These are phyloP conservation scores for Daldinia loculata DNA, from an alignment of 495 filamentous ascomycete species.

Conservation along the genomic window DNA sequence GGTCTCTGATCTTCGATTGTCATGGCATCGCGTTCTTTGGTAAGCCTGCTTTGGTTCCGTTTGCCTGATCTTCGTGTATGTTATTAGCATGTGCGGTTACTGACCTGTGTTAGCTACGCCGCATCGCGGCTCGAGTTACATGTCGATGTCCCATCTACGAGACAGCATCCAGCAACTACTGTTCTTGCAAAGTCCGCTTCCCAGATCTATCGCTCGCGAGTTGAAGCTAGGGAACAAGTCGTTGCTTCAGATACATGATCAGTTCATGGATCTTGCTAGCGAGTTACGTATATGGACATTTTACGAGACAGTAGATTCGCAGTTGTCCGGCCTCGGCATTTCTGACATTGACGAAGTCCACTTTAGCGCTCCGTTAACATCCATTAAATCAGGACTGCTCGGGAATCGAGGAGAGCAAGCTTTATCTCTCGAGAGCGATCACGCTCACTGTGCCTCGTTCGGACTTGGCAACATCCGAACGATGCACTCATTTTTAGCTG, in stretches of 20 bases:
- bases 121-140: conserved; percentile 71
- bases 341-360: conserved; percentile 49
- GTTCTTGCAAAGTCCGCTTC: conserved; percentile 63
- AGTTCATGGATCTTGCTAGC: conserved; percentile 66
- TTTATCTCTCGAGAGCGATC: conserved; percentile 65
- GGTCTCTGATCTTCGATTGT: conserved; percentile 61
- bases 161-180: conserved; percentile 64
- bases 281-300: conserved; percentile 75
- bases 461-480: conserved; percentile 60
- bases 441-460: conserved; percentile 66
- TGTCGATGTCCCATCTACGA: conserved; percentile 65
- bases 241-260: conserved; percentile 60
- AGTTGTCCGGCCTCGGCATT: conserved; percentile 55
- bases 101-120: conserved; percentile 56
- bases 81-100: neutral
- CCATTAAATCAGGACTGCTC: conserved; percentile 67
- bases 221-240: conserved; percentile 59
- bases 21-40: conserved; percentile 70
- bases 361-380: conserved; percentile 67
- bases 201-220: conserved; percentile 57
- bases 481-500: conserved; percentile 59
- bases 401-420: conserved; percentile 64
- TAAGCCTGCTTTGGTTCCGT: conserved; percentile 34
- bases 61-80: neutral
- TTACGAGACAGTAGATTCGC: conserved; percentile 70